These are phyloP conservation scores for Trypanosoma caninum DNA, from an alignment of 208 protist genomes.

Conservation along the genomic window DNA sequence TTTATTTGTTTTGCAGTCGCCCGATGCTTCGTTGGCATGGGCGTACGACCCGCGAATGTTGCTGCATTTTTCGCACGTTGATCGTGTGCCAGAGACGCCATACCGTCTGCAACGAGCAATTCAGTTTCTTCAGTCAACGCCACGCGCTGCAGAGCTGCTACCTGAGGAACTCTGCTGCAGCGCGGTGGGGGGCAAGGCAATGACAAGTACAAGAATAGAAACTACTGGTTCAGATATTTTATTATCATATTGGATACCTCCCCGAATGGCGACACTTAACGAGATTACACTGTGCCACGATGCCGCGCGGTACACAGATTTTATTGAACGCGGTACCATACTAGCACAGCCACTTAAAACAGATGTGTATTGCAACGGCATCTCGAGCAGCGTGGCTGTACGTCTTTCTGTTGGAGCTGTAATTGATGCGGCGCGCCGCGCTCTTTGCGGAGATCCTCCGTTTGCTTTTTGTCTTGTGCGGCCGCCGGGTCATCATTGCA, in stretches of 20 bases:
- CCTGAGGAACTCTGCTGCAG: constrained; percentile 26
- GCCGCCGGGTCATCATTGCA: constrained; percentile 91
- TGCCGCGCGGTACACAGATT: constrained; percentile 33
- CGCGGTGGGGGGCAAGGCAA: neutral
- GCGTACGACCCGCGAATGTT: constrained; percentile 68
- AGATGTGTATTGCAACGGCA: constrained; percentile 79
- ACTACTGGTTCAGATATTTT: neutral
- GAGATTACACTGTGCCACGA: constrained; percentile 70
- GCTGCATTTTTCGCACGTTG: constrained; percentile 41
- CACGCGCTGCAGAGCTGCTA: constrained; percentile 49
- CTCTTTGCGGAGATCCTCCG: constrained; percentile 32
- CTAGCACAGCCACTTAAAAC: constrained; percentile 40
- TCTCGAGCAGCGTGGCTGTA: constrained; percentile 52
- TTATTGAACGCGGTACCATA: constrained; percentile 42
- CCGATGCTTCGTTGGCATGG: constrained; percentile 58
- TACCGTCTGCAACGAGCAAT: constrained; percentile 61
- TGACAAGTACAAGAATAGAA: neutral
- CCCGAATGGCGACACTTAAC: constrained; percentile 51
- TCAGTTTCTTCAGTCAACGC: constrained; percentile 37
- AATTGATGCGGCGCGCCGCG: constrained; percentile 49
- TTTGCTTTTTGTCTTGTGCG: constrained; percentile 79
- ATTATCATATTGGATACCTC: constrained; percentile 34
- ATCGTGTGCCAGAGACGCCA: constrained; percentile 65
- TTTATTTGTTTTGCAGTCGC: neutral
- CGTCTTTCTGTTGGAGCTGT: constrained; percentile 56